Evolutionary conservation across 345 rosid genomes (phyloP), one percentile per base, ranked within the genome.

Genomic region (Camelina hispida): DNA sequence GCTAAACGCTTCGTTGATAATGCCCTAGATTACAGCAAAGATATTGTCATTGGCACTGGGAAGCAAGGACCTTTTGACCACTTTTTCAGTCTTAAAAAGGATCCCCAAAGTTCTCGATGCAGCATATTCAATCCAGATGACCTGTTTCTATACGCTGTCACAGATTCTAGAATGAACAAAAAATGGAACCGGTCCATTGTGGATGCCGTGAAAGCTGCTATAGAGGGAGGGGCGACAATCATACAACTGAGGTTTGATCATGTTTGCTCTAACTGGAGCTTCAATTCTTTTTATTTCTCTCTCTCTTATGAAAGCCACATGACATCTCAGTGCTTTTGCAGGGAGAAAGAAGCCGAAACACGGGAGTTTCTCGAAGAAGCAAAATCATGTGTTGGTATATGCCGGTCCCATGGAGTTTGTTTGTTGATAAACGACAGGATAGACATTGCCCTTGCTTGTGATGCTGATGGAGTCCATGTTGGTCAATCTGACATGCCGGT

Each of bases 41-140:
- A 92, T 17, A 80, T 95, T 57, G 68, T 50, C 35, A 87, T 95
- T 69, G 98, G 98, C 80, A 83, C 80, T 80, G 99, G 98, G 28
- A 84, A 71, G 77, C 96, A 92, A 86, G 97, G 99, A 38, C 99
- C 98, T 14, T 88, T 95, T 68, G 98, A 95, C 81, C 99, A 95
- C 74, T 84, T 85, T 32, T 81, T 92, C 40, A 66, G 69, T 81
- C 89, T 95, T 55, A 89, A 85, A 79, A 81, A 34, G 66, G 62
- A 73, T 68, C 68, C 75, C n/a, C 72, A 66, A 69, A 77, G 51
- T 57, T 5, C 13, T 15, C 84, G 75, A 74, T 78, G 40, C 54
- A 75, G 52, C 44, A 65, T 59, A 28, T 89, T 92, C 62, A 79
- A 83, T 79, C 92, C 96, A n/a, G 83, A 77, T 59, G 80, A 83